Evolutionary conservation across 371 early-diverging fungal genomes (phyloP).

Genomic region (Rhizopus arrhizus): DNA sequence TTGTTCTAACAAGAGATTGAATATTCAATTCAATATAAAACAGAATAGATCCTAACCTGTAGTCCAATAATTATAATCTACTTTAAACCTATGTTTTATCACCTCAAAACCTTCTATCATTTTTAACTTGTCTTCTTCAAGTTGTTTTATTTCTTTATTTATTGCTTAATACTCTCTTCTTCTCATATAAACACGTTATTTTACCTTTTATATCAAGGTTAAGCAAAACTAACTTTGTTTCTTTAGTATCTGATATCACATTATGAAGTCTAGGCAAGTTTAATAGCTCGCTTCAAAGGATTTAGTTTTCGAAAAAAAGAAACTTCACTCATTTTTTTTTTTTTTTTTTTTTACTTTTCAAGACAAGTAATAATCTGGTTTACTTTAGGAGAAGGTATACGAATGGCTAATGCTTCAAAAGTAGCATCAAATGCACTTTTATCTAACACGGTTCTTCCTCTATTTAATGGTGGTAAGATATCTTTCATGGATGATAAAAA

Average conservation of each 20-base stretch:
- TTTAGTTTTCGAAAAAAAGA: background rate
- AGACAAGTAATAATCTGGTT: slow-evolving; percentile 53
- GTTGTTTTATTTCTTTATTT: slow-evolving; percentile 32
- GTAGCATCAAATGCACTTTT: slow-evolving; percentile 61
- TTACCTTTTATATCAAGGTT: slow-evolving; percentile 40
- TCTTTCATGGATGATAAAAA: slow-evolving; percentile 2
- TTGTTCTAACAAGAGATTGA: slow-evolving; percentile 63
- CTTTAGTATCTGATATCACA: slow-evolving; percentile 62
- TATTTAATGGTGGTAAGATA: slow-evolving; percentile 45
- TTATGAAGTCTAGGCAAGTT: slow-evolving; percentile 71
- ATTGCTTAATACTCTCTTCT: background rate
- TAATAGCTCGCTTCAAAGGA: slow-evolving; percentile 41
- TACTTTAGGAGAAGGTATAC: slow-evolving; percentile 62
- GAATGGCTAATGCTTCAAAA: slow-evolving; percentile 59
- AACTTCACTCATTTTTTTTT: background rate
- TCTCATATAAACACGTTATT: background rate
- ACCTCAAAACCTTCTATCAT: slow-evolving; percentile 49
- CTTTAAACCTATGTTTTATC: slow-evolving; percentile 51
- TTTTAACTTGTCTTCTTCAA: slow-evolving; percentile 15
- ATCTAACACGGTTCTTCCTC: slow-evolving; percentile 61
- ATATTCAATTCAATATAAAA: background rate
- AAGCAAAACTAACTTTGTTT: slow-evolving; percentile 66
- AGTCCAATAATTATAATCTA: slow-evolving; percentile 80
- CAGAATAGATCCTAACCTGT: slow-evolving; percentile 24
- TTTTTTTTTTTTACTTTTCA: slow-evolving; percentile 38